These are phyloP conservation scores for Cyberlindnera japonica DNA, from an alignment of 805 yeast genomes.

Conservation along the genomic window DNA sequence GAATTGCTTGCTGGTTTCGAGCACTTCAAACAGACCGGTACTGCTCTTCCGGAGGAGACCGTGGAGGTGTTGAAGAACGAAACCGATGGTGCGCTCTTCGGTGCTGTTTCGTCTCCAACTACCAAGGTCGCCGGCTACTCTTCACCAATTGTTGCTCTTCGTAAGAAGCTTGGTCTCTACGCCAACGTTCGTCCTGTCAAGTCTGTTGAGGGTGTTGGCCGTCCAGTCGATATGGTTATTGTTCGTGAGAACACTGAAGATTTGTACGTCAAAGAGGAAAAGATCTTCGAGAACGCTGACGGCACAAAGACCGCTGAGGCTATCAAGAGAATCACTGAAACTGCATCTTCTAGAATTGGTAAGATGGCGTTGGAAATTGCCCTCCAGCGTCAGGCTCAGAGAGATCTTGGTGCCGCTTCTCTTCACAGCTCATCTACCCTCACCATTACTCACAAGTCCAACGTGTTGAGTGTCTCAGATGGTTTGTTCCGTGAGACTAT, in stretches of 20 bases:
- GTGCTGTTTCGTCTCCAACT: conserved; percentile 95
- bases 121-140: conserved; percentile 94
- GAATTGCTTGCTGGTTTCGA: conserved; percentile 93
- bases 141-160: conserved; percentile 97
- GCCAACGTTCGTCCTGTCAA: conserved; percentile 98
- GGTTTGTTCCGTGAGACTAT: conserved; percentile 92
- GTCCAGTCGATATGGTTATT: conserved; percentile 95
- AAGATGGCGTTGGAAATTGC: conserved; percentile 92
- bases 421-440: conserved; percentile 56
- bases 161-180: conserved; percentile 90
- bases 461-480: conserved; percentile 87
- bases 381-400: conserved; percentile 77
- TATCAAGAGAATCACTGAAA: conserved; percentile 90
- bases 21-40: conserved; percentile 89
- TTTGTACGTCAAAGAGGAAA: conserved; percentile 92
- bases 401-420: conserved; percentile 58
- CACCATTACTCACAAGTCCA: conserved; percentile 95
- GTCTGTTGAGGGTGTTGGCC: conserved; percentile 78
- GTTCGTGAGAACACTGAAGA: conserved; percentile 99
- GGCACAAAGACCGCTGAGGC: conserved; percentile 96
- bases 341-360: conserved; percentile 82
- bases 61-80: conserved; percentile 68
- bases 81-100: conserved; percentile 97
- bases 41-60: conserved; percentile 92
- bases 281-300: conserved; percentile 63